Evolutionary conservation across 306 rosid species (phyloP), one percentile per base, ranked within the genome.

Genomic region (Glycine tomentella): DNA sequence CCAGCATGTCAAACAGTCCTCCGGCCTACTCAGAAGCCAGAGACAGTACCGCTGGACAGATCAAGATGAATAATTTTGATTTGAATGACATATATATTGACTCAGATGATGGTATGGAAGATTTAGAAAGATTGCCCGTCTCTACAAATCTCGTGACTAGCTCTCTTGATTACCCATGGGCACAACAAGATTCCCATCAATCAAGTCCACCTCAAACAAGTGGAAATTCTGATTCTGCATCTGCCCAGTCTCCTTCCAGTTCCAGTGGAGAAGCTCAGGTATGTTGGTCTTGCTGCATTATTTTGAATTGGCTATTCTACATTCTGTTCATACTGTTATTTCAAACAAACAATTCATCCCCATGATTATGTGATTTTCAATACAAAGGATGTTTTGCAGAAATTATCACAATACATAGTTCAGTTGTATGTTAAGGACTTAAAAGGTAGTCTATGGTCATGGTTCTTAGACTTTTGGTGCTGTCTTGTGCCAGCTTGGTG

Each of bases 161-260:
- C 84, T 90, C 92, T 71, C 86, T 81, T 76, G 98, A 88, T 74
- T 91, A 81, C 72, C 91, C 88, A 69, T 89, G 97, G 97, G 75
- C 79, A 44, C 98, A 87, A 77, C 92, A 56, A 15, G 94, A 84
- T 72, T 92, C 93, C 72, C 98, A 88, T 75, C 97, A 92, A 82
- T 94, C 97, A 66, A 94, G 98, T 81, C 98, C 97, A 44, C 97
- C 98, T 82, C 98, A 92, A 86, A 88, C 96, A 68, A 94, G 97
- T 88, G 86, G 96, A 82, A 90, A 91, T 83, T 94, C 98, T 77
- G 97, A 92, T 87, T 94, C 97, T 84, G 95, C 92, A 46, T 94
- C 94, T 86, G 91, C 97, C 8, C 98, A 85, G 81, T 94, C 98
- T 71, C 98, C 97, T 73, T 85, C 97, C 79, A 92, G 98, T 84